These are phyloP conservation scores for Paramecium caudatum DNA, from an alignment of 73 alveolate genomes.

Conservation along the genomic window DNA sequence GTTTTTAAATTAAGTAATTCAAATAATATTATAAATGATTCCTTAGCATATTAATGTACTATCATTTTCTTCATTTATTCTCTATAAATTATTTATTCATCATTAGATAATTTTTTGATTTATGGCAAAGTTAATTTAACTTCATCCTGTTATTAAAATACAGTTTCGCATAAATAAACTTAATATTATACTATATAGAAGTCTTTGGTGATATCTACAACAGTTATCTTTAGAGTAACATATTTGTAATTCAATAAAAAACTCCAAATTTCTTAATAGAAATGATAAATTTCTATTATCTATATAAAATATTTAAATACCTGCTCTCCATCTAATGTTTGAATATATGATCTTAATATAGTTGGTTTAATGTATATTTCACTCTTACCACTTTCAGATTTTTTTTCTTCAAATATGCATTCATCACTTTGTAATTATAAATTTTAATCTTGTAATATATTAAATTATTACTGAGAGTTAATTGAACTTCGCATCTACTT, in stretches of 20 bases:
- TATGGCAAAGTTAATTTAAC: too few species aligned
- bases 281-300: conserved; percentile 4
- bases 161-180: conserved; percentile 5
- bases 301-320: background rate
- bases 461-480: background rate
- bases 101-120: too few species aligned
- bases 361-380: background rate
- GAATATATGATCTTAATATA: background rate
- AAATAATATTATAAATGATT: conserved; percentile 43
- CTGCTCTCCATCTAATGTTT: background rate
- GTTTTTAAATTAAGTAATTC: background rate
- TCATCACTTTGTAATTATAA: background rate
- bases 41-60: conserved; percentile 28
- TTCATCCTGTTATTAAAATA: background rate
- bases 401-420: background rate
- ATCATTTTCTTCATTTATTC: background rate
- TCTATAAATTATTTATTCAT: background rate
- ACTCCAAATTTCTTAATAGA: conserved; percentile 57
- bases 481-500: background rate
- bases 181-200: background rate
- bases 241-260: background rate
- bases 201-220: background rate
- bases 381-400: background rate
- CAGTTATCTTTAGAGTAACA: background rate
- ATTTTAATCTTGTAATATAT: background rate